phyloP scores from a whole-genome alignment of 2,329 filamentous ascomycete species.

The Neopestalotiopsis sp. region DNA sequence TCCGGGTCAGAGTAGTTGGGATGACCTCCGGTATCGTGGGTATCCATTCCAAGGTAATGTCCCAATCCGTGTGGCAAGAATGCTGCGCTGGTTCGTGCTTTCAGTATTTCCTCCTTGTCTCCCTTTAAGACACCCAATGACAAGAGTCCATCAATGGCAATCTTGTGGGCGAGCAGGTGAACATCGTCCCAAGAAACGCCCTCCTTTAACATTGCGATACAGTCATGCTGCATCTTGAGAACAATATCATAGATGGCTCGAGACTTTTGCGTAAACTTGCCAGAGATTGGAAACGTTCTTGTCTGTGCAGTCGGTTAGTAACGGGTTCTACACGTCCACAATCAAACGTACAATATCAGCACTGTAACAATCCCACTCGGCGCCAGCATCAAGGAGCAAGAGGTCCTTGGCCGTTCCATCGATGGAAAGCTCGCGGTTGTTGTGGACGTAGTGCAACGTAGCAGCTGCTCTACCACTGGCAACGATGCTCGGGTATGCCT shows the following conservation, averaged over 20 bases:
- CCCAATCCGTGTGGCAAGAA: slow-evolving; percentile 93
- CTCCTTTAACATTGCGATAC: slow-evolving; percentile 73
- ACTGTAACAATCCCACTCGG: slow-evolving; percentile 75
- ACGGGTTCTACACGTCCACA: neutral
- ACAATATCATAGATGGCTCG: slow-evolving; percentile 83
- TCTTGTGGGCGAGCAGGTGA: slow-evolving; percentile 77
- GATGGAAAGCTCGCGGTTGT: slow-evolving; percentile 66
- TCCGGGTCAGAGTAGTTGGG: slow-evolving; percentile 81
- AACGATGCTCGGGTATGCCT: slow-evolving; percentile 88
- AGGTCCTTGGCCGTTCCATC: slow-evolving; percentile 68
- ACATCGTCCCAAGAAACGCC: slow-evolving; percentile 83
- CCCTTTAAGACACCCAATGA: slow-evolving; percentile 75
- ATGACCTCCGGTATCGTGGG: slow-evolving; percentile 84
- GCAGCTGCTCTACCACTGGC: slow-evolving; percentile 81
- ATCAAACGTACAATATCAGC: slow-evolving; percentile 62
- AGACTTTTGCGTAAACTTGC: slow-evolving; percentile 72
- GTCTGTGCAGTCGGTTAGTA: slow-evolving; percentile 57
- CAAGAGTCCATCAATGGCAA: slow-evolving; percentile 82
- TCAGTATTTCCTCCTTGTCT: slow-evolving; percentile 73
- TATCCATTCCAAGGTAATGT: slow-evolving; percentile 91
- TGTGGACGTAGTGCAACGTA: slow-evolving; percentile 86
- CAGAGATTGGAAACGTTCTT: slow-evolving; percentile 82
- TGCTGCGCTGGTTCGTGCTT: slow-evolving; percentile 79
- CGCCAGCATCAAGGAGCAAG: slow-evolving; percentile 83
- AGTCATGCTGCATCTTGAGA: slow-evolving; percentile 82